Evolutionary conservation across 176 grass and related monocot genomes (phyloP), one percentile per base, ranked within the genome.

Genomic region (Cenchrus purpureus): DNA sequence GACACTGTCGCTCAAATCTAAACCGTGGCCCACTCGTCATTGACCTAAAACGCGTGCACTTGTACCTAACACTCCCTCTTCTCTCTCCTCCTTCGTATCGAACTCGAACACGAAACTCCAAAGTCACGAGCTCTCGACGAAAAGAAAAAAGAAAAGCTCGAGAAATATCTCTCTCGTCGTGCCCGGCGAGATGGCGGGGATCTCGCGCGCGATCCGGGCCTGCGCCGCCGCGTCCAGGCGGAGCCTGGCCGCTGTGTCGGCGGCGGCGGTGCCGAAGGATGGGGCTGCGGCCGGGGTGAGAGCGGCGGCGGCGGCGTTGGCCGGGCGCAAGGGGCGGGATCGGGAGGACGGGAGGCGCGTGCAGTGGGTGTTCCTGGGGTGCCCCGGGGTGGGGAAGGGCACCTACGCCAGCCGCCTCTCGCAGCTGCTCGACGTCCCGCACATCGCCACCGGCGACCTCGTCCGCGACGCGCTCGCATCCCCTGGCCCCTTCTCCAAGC

Each of bases 361-460:
- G 86, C 97, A 91, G 88, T 99, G 97, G 93, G 93, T 96, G 83
- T 99, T 99, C 82, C 78, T 99, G 6, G 97, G 97, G 0, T 96
- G 93, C 81, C 97, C 97, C 40, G 97, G 97, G 65, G 97, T 99
- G 19, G 97, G 97, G 12, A 99, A 99, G 86, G 97, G 97, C 17
- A 99, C 97, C 77, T 99, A 99, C 79, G 97, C 97, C 9, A 89
- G 97, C 90, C 86, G 97, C 71, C 97, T 99, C 85, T 94, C 93
- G 50, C 90, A 78, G 86, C 83, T 94, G 6, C 86, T 98, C 58
- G 56, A 85, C 71, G 93, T 95, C 48, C 97, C 97, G 32, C 97
- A 98, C 92, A 96, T 98, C 83, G 87, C 97, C 89, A 98, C 97
- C 81, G 97, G 97, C 11, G 97, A 98, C 89, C 97, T 98, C 71